phyloP scores from a whole-genome alignment of 106 monocot genomes.

The Xerophyta viscosa region DNA sequence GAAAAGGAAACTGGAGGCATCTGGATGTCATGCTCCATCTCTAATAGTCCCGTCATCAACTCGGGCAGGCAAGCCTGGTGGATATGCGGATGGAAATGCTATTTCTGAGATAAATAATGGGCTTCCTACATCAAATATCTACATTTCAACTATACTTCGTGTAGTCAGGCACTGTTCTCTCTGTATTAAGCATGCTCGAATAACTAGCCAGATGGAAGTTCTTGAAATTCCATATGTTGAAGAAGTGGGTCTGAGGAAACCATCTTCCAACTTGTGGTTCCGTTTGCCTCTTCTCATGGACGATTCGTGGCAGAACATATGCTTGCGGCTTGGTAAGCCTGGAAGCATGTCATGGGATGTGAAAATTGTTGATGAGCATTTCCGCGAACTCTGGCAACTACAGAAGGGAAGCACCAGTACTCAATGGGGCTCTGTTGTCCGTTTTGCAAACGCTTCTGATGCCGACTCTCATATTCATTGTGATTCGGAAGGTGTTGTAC shows the following conservation, averaged over 20 bases:
- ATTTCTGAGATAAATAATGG: slow-evolving; percentile 58
- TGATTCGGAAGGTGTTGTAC: slow-evolving; percentile 76
- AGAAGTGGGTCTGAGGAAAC: slow-evolving; percentile 59
- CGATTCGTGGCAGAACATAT: slow-evolving; percentile 78
- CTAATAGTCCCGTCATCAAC: slow-evolving; percentile 17
- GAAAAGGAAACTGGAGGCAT: slow-evolving; percentile 46
- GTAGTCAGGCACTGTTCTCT: slow-evolving; percentile 89
- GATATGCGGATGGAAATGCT: slow-evolving; percentile 43
- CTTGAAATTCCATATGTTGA: slow-evolving; percentile 94
- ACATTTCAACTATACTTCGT: slow-evolving; percentile 69
- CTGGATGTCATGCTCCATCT: slow-evolving; percentile 2
- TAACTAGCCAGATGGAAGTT: slow-evolving; percentile 95
- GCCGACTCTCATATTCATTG: slow-evolving; percentile 84
- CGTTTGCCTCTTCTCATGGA: slow-evolving; percentile 74
- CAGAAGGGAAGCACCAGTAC: slow-evolving; percentile 60
- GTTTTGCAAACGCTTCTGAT: slow-evolving; percentile 93
- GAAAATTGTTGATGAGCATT: slow-evolving; percentile 82
- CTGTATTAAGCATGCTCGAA: slow-evolving; percentile 85
- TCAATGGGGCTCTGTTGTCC: slow-evolving; percentile 68
- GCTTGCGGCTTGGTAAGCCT: slow-evolving; percentile 83
- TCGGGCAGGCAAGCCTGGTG: slow-evolving; percentile 15
- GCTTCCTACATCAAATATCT: slow-evolving; percentile 46
- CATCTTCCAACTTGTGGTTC: slow-evolving; percentile 88
- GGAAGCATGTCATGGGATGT: slow-evolving; percentile 98
- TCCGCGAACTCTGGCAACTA: slow-evolving; percentile 85